These are phyloP conservation scores for thale cress (Arabidopsis thaliana) DNA, from an alignment of 345 rosid genomes.

Conservation along the genomic window DNA sequence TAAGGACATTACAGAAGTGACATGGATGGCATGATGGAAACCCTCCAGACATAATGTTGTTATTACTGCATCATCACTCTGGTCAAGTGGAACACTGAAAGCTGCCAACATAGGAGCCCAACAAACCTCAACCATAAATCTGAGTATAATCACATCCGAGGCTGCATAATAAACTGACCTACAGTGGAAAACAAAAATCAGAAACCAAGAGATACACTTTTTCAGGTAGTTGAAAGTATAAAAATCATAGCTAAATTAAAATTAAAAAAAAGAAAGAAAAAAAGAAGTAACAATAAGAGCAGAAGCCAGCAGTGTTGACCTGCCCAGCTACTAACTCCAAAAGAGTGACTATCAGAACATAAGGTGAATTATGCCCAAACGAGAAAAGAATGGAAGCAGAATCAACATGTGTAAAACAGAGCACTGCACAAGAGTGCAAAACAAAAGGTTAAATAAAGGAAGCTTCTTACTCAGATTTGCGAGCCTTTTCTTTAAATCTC, in stretches of 20 bases:
- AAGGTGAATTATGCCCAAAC: constrained; percentile 28
- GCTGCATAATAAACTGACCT: constrained; percentile 99
- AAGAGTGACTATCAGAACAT: constrained; percentile 24
- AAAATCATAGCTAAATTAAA: neutral
- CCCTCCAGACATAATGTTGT: constrained; percentile 94
- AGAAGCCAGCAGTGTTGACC: constrained; percentile 3
- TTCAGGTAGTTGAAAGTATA: constrained; percentile 9
- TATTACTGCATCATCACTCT: constrained; percentile 90
- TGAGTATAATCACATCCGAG: constrained; percentile 92
- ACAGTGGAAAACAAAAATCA: constrained; percentile 50
- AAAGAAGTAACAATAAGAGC: constrained; percentile 6
- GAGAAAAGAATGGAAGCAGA: constrained; percentile 21
- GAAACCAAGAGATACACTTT: constrained; percentile 35
- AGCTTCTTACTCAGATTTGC: constrained; percentile 91
- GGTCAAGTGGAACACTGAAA: constrained; percentile 99
- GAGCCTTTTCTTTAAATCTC: constrained; percentile 97
- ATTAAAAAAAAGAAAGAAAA: neutral
- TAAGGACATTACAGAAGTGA: constrained; percentile 98
- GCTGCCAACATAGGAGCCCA: constrained; percentile 99
- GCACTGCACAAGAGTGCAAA: constrained; percentile 30
- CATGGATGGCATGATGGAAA: constrained; percentile 89
- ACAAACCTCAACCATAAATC: constrained; percentile 99
- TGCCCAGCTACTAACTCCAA: constrained; percentile 28
- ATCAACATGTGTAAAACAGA: constrained; percentile 27
- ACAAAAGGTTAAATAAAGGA: constrained; percentile 22